A percentile compares a stretch with the other conserved stretches of the same genome.
Evolutionary conservation across 2,329 filamentous ascomycete species (phyloP).

Genomic region (Aspergillus candidus): DNA sequence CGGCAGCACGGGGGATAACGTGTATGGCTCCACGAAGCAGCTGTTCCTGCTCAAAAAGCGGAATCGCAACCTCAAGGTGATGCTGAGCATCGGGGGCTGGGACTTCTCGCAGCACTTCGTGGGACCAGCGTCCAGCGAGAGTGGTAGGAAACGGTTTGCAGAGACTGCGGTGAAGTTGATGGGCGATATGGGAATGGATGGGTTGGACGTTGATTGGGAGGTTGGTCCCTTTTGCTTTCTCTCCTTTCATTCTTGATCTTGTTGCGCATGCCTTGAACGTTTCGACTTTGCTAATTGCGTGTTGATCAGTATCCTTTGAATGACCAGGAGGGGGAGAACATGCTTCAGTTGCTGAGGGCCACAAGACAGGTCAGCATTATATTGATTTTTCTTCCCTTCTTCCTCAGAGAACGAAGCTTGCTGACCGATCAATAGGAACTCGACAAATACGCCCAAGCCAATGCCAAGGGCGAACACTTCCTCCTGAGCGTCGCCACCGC

Average conservation of each 20-base stretch:
- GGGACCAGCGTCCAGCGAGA: constrained; percentile 55
- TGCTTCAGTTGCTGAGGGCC: constrained; percentile 30
- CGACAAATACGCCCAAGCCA: constrained; percentile 34
- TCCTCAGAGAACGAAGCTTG: neutral
- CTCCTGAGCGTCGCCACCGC: constrained; percentile 44
- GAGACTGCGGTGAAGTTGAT: constrained; percentile 64
- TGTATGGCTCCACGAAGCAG: constrained; percentile 73
- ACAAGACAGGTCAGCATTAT: constrained; percentile 23
- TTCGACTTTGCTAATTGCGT: neutral
- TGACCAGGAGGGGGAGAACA: constrained; percentile 28
- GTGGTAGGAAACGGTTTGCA: constrained; percentile 59
- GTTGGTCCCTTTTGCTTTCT: constrained; percentile 1
- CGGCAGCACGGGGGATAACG: constrained; percentile 53
- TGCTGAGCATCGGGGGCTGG: constrained; percentile 81
- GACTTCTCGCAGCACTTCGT: constrained; percentile 70
- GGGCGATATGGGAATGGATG: constrained; percentile 66
- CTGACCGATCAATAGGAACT: constrained; percentile 26
- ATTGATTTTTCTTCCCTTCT: neutral
- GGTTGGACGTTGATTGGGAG: constrained; percentile 41
- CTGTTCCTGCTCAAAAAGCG: constrained; percentile 68
- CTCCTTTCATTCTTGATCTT: neutral
- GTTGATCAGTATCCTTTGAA: constrained; percentile 26
- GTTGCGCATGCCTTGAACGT: no score
- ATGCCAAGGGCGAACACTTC: constrained; percentile 38
- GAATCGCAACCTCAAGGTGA: constrained; percentile 68